Evolutionary conservation across 2,329 filamentous ascomycete genomes (phyloP).

Genomic region (Ceratocystiopsis brevicomis): DNA sequence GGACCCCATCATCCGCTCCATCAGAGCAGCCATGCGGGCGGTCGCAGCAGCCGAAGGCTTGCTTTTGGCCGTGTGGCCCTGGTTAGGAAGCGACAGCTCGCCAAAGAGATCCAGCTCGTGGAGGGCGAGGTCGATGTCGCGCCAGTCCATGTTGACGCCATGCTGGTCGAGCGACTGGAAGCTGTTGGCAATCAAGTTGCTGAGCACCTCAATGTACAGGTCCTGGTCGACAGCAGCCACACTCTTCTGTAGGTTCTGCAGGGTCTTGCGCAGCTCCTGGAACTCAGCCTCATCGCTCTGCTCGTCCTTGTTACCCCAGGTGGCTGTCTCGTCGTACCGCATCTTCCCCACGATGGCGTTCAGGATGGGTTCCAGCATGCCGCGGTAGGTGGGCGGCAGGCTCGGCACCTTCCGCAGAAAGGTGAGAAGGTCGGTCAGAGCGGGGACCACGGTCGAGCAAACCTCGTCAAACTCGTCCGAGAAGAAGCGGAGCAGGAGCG

Average conservation of each 20-base stretch:
- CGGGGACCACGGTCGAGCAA: slow-evolving; percentile 87
- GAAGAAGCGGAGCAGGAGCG: slow-evolving; percentile 81
- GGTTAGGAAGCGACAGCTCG: slow-evolving; percentile 76
- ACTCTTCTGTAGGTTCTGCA: slow-evolving; percentile 82
- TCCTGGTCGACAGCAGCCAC: slow-evolving; percentile 75
- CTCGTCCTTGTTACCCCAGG: slow-evolving; percentile 85
- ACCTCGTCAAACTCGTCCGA: slow-evolving; percentile 96
- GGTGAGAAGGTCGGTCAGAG: slow-evolving; percentile 77
- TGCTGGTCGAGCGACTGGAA: slow-evolving; percentile 64
- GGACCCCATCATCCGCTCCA: slow-evolving; percentile 87
- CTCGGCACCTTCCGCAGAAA: slow-evolving; percentile 67
- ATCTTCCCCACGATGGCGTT: slow-evolving; percentile 90
- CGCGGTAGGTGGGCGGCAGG: slow-evolving; percentile 55
- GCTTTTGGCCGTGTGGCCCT: slow-evolving; percentile 71
- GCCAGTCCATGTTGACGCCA: slow-evolving; percentile 68
- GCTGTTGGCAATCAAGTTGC: slow-evolving; percentile 69
- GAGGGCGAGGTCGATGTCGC: slow-evolving; percentile 81
- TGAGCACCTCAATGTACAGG: slow-evolving; percentile 76
- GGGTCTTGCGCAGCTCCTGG: slow-evolving; percentile 73
- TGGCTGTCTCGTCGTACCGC: slow-evolving; percentile 88
- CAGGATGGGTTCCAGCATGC: slow-evolving; percentile 71
- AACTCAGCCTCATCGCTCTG: slow-evolving; percentile 96
- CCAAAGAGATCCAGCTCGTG: slow-evolving; percentile 94
- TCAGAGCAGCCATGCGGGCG: slow-evolving; percentile 73
- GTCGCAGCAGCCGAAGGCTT: slow-evolving; percentile 62